Conservation (phyloP, 1,139 yeast species). For the Protomyces lactucae-debilis region DNA sequence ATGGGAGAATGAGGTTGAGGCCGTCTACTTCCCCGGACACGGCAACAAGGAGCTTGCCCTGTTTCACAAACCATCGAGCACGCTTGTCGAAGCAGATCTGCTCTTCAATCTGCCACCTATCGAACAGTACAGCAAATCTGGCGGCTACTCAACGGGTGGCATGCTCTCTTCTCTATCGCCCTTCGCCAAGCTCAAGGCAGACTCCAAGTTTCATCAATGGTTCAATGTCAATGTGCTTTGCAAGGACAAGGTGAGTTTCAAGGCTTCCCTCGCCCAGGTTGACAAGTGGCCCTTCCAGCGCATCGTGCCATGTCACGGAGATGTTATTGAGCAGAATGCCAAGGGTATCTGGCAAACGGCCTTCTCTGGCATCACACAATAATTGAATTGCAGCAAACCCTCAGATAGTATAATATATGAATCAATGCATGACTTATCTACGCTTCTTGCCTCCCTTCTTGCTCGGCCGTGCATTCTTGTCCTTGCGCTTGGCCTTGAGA, state of each 20-base stretch:
- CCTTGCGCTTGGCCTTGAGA: slow-evolving; percentile 63
- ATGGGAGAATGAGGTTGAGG: slow-evolving; percentile 44
- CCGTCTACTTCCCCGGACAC: slow-evolving; percentile 54
- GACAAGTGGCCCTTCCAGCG: slow-evolving; percentile 48
- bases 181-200: slow-evolving; percentile 9
- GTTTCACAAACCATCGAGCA: slow-evolving; percentile 47
- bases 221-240: slow-evolving; percentile 11
- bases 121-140: slow-evolving; percentile 44
- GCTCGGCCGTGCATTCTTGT: slow-evolving; percentile 78
- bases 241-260: slow-evolving; percentile 10
- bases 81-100: slow-evolving; percentile 55
- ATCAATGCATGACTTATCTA: slow-evolving; percentile 32
- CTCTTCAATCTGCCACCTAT: slow-evolving; percentile 48
- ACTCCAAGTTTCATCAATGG: slow-evolving; percentile 6
- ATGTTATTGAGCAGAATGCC: slow-evolving; percentile 44
- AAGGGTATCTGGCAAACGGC: slow-evolving; percentile 27
- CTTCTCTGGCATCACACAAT: not conserved
- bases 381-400: not conserved
- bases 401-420: not conserved
- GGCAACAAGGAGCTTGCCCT: slow-evolving; percentile 54
- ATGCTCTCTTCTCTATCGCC: slow-evolving; percentile 1
- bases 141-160: slow-evolving; percentile 34
- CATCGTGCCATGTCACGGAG: slow-evolving; percentile 58
- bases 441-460: slow-evolving; percentile 41
- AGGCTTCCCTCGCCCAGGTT: slow-evolving; percentile 39